Evolutionary conservation across 345 rosid genomes (phyloP), one percentile per base, ranked within the genome.

Genomic region (Pugionium cornutum): DNA sequence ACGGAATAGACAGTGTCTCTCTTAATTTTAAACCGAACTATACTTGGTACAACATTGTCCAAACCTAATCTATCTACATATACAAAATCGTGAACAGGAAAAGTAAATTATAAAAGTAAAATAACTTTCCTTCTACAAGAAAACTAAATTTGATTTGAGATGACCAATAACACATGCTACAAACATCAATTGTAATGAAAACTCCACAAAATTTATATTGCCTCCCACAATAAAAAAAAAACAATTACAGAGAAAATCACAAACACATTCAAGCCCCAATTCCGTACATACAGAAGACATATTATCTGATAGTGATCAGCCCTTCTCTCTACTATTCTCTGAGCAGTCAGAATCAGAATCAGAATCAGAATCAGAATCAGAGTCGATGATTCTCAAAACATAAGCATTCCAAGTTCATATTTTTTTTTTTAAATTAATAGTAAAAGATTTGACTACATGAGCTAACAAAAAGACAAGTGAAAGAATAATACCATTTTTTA

Each of bases 341-440:
- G 62, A 70, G 51, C 68, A 62, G 53, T 64, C 68, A 62, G 59
- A 59, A 50, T 69, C 64, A 60, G 50, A 70, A 53, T 28, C 41
- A 18, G 18, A 18, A 18, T 18, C 18, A 18, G 0, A 18, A 53
- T 28, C 41, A 18, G 18, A 18, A 18, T 18, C 18, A 18, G 0
- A 18, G 18, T 18, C 18, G 2, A 54, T 56, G 62, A 63, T 42
- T 42, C 41, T 40, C 64, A 58, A 50, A 9, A 44, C 36, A 7
- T 34, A 45, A 52, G 6, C 48, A 72, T 50, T 56, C 59, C 3
- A 34, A 42, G 53, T 58, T 63, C 46, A 53, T 30, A 53, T 28
- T 44, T 46, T n/a, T n/a, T n/a, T n/a, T n/a, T n/a, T n/a, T n/a
- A n/a, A 57, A 46, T 2, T 26, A 35, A 70, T 41, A 45, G 53